Percentiles rank a stretch among this genome's conserved stretches.
phyloP scores from a whole-genome alignment of 2,329 filamentous ascomycete genomes.

The Aspergillus sp. region DNA sequence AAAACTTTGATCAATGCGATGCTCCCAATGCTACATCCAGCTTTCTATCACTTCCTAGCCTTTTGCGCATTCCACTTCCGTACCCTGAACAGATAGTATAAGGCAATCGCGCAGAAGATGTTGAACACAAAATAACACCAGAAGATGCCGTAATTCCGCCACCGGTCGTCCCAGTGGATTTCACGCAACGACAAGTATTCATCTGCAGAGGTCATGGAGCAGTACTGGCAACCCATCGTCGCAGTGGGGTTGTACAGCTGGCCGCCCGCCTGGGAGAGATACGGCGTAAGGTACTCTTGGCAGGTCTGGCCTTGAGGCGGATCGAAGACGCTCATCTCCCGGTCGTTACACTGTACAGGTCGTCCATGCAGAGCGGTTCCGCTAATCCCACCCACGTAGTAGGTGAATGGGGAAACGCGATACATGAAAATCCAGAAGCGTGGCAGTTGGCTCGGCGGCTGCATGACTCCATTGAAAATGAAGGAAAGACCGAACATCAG shows the following conservation, averaged over 20 bases:
- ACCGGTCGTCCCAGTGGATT: conserved; percentile 56
- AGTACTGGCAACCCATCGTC: conserved; percentile 53
- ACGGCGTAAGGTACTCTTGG: conserved; percentile 54
- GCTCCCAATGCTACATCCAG: too few relatives aligned
- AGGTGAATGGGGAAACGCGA: conserved; percentile 57
- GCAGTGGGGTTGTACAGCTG: conserved; percentile 52
- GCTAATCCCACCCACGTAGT: conserved; percentile 69
- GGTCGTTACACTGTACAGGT: conserved; percentile 62
- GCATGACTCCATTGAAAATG: conserved; percentile 42
- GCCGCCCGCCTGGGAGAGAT: conserved; percentile 50
- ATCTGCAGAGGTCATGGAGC: conserved; percentile 30
- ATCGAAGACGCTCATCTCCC: conserved; percentile 67
- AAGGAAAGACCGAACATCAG: conserved; percentile 1
- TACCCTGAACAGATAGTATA: conserved; percentile 50
- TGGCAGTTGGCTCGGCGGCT: conserved; percentile 49
- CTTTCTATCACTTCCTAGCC: not conserved
- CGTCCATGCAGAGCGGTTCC: conserved; percentile 67
- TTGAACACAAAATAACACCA: conserved; percentile 62
- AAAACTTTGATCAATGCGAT: too few relatives aligned
- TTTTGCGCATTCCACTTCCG: not conserved
- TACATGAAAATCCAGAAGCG: conserved; percentile 82
- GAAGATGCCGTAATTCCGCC: conserved; percentile 66
- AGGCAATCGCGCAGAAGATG: conserved; percentile 48
- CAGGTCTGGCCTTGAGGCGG: conserved; percentile 60
- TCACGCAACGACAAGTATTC: conserved; percentile 43